These are phyloP conservation scores for Mortierella hygrophila DNA, from an alignment of 192 early-diverging fungal genomes.

Conservation along the genomic window DNA sequence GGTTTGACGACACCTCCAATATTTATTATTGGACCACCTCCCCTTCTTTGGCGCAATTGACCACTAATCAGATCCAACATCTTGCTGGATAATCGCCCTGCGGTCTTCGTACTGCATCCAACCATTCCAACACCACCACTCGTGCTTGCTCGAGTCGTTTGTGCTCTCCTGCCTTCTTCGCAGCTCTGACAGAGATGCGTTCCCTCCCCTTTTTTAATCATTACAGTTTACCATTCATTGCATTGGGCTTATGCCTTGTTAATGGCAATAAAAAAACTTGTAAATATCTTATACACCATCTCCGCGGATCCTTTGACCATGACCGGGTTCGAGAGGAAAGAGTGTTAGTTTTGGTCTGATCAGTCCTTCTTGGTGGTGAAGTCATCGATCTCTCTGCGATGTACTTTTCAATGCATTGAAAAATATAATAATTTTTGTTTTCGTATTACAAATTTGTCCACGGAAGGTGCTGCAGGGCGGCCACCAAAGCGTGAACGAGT, in stretches of 20 bases:
- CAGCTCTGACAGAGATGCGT: background rate
- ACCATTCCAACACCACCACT: background rate
- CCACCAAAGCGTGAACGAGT: too few species aligned
- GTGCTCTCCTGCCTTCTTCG: background rate
- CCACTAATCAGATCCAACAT: background rate
- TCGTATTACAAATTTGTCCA: too few species aligned
- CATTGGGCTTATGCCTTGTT: background rate
- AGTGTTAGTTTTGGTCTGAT: too few species aligned
- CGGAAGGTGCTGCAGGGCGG: too few species aligned
- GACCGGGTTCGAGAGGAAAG: too few species aligned
- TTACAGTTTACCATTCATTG: background rate
- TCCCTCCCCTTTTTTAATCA: background rate
- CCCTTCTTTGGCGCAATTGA: slow-evolving; percentile 6
- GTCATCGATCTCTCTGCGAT: too few species aligned
- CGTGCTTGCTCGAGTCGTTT: background rate
- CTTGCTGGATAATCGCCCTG: background rate
- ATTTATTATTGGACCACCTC: slow-evolving; percentile 1
- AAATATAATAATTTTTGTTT: too few species aligned
- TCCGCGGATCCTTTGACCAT: too few species aligned
- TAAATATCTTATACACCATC: background rate
- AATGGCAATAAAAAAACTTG: background rate
- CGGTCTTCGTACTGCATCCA: background rate
- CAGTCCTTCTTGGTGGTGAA: too few species aligned
- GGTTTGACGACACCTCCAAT: background rate
- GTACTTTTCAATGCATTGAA: too few species aligned